phyloP scores from a whole-genome alignment of 805 yeast genomes.

The Candida insectalens region DNA sequence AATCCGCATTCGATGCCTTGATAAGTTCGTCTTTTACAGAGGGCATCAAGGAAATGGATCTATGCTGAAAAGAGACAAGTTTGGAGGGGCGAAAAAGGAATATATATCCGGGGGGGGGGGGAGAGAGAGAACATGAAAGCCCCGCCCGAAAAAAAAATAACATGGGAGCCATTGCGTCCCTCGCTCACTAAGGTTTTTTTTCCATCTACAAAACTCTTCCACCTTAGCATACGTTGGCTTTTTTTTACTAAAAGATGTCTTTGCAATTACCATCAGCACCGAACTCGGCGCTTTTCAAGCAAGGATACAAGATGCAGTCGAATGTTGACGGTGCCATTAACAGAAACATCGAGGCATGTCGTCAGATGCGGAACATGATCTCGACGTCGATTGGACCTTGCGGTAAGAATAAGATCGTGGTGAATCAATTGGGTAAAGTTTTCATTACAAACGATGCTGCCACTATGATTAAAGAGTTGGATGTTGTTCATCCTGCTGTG shows the following conservation, averaged over 20 bases:
- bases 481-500: slow-evolving; percentile 95
- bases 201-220: background rate
- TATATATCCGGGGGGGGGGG: too few relatives aligned
- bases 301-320: slow-evolving; percentile 81
- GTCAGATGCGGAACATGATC: slow-evolving; percentile 87
- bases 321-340: slow-evolving; percentile 91
- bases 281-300: slow-evolving; percentile 87
- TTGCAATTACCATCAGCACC: slow-evolving; percentile 89
- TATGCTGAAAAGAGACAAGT: background rate
- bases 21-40: slow-evolving; percentile 19
- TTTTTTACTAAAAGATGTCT: slow-evolving; percentile 46
- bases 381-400: slow-evolving; percentile 95
- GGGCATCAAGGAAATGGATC: background rate
- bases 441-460: slow-evolving; percentile 97
- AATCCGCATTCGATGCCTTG: slow-evolving; percentile 10
- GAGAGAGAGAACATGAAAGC: too few relatives aligned
- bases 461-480: slow-evolving; percentile 87
- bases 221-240: background rate
- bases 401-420: slow-evolving; percentile 93
- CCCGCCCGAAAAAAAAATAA: too few relatives aligned
- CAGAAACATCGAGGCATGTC: slow-evolving; percentile 87
- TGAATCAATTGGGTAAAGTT: slow-evolving; percentile 75
- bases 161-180: too few relatives aligned
- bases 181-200: too few relatives aligned
- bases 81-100: background rate